Percentiles rank a stretch among this genome's conserved stretches.
Conservation (phyloP, 495 filamentous ascomycete genomes). For the Penicillium cataractarum region DNA sequence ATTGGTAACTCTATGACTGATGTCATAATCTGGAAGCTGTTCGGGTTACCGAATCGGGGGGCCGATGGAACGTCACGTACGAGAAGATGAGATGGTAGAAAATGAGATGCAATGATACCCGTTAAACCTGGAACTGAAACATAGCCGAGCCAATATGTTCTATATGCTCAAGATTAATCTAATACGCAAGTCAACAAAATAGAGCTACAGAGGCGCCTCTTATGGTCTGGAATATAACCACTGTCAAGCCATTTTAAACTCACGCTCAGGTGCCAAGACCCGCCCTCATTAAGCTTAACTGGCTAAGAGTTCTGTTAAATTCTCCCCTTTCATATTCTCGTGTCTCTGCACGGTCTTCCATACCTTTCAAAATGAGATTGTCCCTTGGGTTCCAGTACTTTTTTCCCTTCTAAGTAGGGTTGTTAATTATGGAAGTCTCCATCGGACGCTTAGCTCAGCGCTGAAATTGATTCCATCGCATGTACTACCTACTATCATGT, state of each 20-base stretch:
- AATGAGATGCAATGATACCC: neutral
- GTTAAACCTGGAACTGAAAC: neutral
- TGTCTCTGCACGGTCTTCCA: too few relatives aligned
- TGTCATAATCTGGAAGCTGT: neutral
- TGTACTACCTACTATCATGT: neutral
- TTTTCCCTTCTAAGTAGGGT: neutral
- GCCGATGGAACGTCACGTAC: neutral
- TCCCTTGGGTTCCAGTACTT: neutral
- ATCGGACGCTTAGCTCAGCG: neutral
- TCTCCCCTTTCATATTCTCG: neutral
- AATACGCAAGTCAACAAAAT: too few relatives aligned
- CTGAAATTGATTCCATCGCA: neutral
- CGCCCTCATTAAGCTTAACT: neutral
- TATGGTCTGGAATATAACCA: too few relatives aligned
- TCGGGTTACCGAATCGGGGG: neutral
- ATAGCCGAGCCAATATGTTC: neutral
- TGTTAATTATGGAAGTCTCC: neutral
- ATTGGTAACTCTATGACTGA: neutral
- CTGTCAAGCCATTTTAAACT: neutral
- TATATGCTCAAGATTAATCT: neutral
- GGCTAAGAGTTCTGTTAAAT: neutral
- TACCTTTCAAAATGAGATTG: neutral
- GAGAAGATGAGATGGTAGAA: neutral
- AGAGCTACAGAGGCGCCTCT: too few relatives aligned
- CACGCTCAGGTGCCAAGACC: neutral